These are phyloP conservation scores for Astrothelium macrocarpum DNA, from an alignment of 495 filamentous ascomycete species.

Conservation along the genomic window DNA sequence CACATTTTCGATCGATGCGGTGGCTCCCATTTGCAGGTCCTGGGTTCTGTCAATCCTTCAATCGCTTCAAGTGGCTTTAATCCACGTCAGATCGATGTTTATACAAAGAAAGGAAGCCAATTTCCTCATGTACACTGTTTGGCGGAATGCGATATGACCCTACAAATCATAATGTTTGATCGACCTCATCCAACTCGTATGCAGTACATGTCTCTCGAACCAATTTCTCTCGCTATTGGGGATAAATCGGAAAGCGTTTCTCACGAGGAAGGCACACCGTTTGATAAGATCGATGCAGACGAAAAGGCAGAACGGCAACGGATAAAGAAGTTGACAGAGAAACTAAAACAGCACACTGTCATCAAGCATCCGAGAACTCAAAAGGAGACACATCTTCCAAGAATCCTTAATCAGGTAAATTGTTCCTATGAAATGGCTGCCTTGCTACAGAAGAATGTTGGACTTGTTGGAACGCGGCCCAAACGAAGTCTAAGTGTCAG, in stretches of 20 bases:
- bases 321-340: constrained; percentile 63
- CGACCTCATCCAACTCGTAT: constrained; percentile 77
- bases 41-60: constrained; percentile 64
- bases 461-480: constrained; percentile 65
- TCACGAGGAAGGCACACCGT: constrained; percentile 23
- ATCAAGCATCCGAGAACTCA: constrained; percentile 61
- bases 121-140: constrained; percentile 67
- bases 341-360: constrained; percentile 80
- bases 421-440: constrained; percentile 83
- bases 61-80: constrained; percentile 47
- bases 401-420: constrained; percentile 90
- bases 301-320: constrained; percentile 52
- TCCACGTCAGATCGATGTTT: constrained; percentile 60
- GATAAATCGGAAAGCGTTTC: constrained; percentile 49
- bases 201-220: constrained; percentile 90
- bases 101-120: constrained; percentile 44
- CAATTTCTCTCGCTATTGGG: constrained; percentile 77
- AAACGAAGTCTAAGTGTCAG: constrained; percentile 85
- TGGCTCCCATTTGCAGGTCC: constrained; percentile 68
- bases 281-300: constrained; percentile 49
- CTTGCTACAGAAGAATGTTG: constrained; percentile 78
- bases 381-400: constrained; percentile 71
- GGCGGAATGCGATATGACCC: constrained; percentile 45
- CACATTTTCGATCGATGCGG: constrained; percentile 81
- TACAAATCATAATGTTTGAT: constrained; percentile 85